phyloP scores from a whole-genome alignment of 352 stramenopile genomes.

The Phytophthora uliginosa region DNA sequence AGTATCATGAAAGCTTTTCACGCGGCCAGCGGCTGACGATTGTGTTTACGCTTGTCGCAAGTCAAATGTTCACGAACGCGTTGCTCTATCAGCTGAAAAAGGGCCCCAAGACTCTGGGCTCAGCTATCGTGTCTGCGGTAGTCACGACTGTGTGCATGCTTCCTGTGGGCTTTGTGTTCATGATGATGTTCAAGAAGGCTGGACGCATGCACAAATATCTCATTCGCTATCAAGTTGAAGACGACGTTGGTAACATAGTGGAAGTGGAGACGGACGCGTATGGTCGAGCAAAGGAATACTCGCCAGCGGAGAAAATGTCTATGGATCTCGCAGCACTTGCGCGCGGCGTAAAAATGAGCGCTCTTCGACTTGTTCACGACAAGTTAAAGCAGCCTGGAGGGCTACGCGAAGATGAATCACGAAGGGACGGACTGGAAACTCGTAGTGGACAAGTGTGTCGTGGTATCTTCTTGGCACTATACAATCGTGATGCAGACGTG shows the following conservation, averaged over 20 bases:
- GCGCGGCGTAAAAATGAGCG: slow-evolving; percentile 46
- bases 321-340: slow-evolving; percentile 70
- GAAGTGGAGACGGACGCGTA: slow-evolving; percentile 78
- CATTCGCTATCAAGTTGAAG: slow-evolving; percentile 73
- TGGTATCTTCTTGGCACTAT: slow-evolving; percentile 68
- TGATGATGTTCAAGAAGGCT: slow-evolving; percentile 83
- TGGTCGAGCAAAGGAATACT: slow-evolving; percentile 59
- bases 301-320: slow-evolving; percentile 49
- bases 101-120: slow-evolving; percentile 54
- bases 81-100: slow-evolving; percentile 67
- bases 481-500: slow-evolving; percentile 64
- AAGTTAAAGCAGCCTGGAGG: slow-evolving; percentile 45
- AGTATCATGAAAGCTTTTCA: slow-evolving; percentile 79
- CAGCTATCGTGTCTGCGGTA: slow-evolving; percentile 62
- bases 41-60: slow-evolving; percentile 78
- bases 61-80: slow-evolving; percentile 80
- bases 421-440: slow-evolving; percentile 13
- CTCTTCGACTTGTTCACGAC: slow-evolving; percentile 40
- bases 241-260: slow-evolving; percentile 64
- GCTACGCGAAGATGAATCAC: slow-evolving; percentile 15
- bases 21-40: slow-evolving; percentile 71
- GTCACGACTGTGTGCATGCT: slow-evolving; percentile 77
- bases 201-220: slow-evolving; percentile 67
- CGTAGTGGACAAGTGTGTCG: slow-evolving; percentile 55
- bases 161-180: slow-evolving; percentile 67